These are phyloP conservation scores for Hypoxylon sp. DNA, from an alignment of 2,329 filamentous ascomycete genomes.

Conservation along the genomic window DNA sequence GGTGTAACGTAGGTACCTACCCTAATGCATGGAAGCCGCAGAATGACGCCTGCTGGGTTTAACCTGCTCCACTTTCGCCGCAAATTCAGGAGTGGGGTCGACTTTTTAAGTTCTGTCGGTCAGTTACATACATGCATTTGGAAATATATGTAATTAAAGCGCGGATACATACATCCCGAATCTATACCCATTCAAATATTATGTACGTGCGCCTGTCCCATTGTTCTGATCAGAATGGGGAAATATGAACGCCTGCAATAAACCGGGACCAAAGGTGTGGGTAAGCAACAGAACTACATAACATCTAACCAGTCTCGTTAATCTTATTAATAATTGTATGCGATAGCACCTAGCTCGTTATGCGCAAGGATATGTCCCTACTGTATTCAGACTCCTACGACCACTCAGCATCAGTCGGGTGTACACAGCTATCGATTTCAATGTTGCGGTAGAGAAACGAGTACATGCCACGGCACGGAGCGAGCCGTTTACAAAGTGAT, in stretches of 20 bases:
- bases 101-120: not conserved
- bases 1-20: conserved; percentile 4
- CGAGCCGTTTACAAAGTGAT: conserved; percentile 1
- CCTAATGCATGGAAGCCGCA: conserved; percentile 32
- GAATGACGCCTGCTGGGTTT: conserved; percentile 23
- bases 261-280: not conserved
- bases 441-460: not conserved
- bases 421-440: conserved; percentile 4
- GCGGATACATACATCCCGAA: conserved; percentile 7
- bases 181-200: too few species aligned
- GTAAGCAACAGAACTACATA: not conserved
- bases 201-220: not conserved
- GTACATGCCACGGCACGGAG: conserved; percentile 8
- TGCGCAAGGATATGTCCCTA: not conserved
- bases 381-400: not conserved
- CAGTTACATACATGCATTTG: not conserved
- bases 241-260: not conserved
- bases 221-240: conserved; percentile 4
- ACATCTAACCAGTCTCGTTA: conserved; percentile 6
- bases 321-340: conserved; percentile 18
- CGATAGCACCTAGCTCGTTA: not conserved
- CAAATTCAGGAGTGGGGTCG: conserved; percentile 18
- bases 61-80: conserved; percentile 19
- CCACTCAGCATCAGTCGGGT: conserved; percentile 1
- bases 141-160: not conserved